Conservation (phyloP, 2,329 filamentous ascomycete species). For the Trichoderma sp. region DNA sequence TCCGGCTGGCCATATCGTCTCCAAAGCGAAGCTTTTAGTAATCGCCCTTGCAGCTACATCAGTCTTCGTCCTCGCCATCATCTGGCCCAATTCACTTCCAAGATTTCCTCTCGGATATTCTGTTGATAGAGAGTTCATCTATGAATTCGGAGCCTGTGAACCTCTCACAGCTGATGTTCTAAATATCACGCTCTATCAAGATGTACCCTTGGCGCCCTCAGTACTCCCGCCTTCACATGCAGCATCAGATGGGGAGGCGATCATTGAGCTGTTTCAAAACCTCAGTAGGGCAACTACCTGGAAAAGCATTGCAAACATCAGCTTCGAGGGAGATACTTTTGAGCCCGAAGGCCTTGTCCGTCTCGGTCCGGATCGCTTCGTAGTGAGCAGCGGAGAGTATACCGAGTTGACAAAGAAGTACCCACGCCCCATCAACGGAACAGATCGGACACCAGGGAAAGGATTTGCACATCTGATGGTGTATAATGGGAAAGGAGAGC, state of each 20-base stretch:
- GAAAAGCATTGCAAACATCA: conserved; percentile 45
- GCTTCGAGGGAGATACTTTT: conserved; percentile 48
- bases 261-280: conserved; percentile 40
- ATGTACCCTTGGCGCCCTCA: conserved; percentile 37
- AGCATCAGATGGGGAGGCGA: conserved; percentile 38
- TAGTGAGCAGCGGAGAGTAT: conserved; percentile 49
- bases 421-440: conserved; percentile 51
- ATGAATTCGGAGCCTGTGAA: neutral
- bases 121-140: too few relatives aligned
- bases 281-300: conserved; percentile 45
- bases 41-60: neutral
- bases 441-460: conserved; percentile 48
- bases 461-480: conserved; percentile 50
- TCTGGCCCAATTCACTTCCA: neutral
- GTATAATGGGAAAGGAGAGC: conserved; percentile 45
- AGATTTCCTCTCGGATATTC: neutral
- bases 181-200: conserved; percentile 40
- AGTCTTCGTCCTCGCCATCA: neutral
- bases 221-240: conserved; percentile 42
- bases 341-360: conserved; percentile 53
- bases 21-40: neutral
- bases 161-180: conserved; percentile 26
- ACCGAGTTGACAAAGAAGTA: conserved; percentile 44
- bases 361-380: conserved; percentile 45
- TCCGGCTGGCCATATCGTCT: neutral